These are phyloP conservation scores for Leishmania major DNA, from an alignment of 208 protist genomes.

Conservation along the genomic window DNA sequence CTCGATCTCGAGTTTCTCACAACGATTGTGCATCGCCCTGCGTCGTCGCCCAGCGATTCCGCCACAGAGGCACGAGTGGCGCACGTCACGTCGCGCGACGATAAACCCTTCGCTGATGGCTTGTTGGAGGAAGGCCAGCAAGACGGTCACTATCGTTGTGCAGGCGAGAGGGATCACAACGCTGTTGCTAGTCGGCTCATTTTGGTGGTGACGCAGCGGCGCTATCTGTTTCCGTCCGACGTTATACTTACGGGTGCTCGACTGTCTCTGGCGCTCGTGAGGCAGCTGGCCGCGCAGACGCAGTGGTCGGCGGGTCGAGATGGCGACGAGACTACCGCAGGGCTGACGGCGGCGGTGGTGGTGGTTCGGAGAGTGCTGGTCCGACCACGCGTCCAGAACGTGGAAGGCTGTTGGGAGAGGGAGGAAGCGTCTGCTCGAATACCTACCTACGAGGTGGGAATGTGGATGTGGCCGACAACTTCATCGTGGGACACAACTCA, in stretches of 20 bases:
- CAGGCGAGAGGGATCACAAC: not conserved
- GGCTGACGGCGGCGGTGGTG: constrained; percentile 2
- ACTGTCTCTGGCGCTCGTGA: constrained; percentile 54
- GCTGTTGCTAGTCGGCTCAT: constrained; percentile 29
- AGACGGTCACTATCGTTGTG: constrained; percentile 13
- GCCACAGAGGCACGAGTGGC: not conserved
- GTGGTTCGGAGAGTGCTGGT: constrained; percentile 22
- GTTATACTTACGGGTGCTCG: constrained; percentile 60
- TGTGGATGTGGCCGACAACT: constrained; percentile 19
- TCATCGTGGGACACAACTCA: not conserved
- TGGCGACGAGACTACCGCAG: not conserved
- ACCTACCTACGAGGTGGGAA: constrained; percentile 8
- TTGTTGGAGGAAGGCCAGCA: not conserved
- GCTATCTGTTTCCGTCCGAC: constrained; percentile 58
- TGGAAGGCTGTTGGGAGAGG: not conserved
- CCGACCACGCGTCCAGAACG: not conserved
- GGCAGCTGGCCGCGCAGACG: constrained; percentile 42
- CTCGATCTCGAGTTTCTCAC: constrained; percentile 40
- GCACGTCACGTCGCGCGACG: not conserved
- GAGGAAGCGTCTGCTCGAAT: not conserved
- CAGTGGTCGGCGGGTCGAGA: constrained; percentile 24
- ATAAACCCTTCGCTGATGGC: not conserved
- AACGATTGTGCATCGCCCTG: not conserved
- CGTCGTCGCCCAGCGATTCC: not conserved
- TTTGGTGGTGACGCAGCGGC: constrained; percentile 63